These are phyloP conservation scores for Colletotrichum camelliae DNA, from an alignment of 2,329 filamentous ascomycete species.

Conservation along the genomic window DNA sequence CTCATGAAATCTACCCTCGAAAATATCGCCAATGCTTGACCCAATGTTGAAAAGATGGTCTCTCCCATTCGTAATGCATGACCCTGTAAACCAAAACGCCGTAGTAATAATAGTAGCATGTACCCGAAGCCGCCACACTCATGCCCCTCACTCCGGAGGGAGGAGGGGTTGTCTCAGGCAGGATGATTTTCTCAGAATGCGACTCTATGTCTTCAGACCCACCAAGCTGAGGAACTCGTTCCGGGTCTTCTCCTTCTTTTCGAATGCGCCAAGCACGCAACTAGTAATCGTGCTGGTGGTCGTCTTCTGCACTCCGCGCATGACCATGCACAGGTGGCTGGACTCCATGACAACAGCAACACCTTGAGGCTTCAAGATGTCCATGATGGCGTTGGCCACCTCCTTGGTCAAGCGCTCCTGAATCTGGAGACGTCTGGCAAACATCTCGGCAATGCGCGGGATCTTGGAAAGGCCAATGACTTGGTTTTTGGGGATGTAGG, in stretches of 20 bases:
- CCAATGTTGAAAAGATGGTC: conserved; percentile 25
- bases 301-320: conserved; percentile 97
- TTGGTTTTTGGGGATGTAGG: conserved; percentile 90
- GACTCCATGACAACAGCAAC: conserved; percentile 98
- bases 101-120: neutral
- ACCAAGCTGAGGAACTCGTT: conserved; percentile 92
- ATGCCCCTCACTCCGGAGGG: neutral
- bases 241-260: conserved; percentile 88
- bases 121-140: neutral
- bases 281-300: conserved; percentile 88
- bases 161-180: neutral
- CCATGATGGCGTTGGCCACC: conserved; percentile 90
- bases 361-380: conserved; percentile 90
- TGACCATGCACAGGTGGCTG: conserved; percentile 97
- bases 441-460: conserved; percentile 96
- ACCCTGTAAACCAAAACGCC: conserved; percentile 13
- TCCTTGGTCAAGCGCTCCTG: conserved; percentile 97
- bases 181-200: neutral
- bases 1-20: conserved; percentile 13
- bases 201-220: conserved; percentile 56
- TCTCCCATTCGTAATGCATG: conserved; percentile 16
- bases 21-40: conserved; percentile 21
- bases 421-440: conserved; percentile 89
- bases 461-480: conserved; percentile 97
- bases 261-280: conserved; percentile 96